Conservation (phyloP, 2,329 filamentous ascomycete species). For the Fusarium marasasianum region DNA sequence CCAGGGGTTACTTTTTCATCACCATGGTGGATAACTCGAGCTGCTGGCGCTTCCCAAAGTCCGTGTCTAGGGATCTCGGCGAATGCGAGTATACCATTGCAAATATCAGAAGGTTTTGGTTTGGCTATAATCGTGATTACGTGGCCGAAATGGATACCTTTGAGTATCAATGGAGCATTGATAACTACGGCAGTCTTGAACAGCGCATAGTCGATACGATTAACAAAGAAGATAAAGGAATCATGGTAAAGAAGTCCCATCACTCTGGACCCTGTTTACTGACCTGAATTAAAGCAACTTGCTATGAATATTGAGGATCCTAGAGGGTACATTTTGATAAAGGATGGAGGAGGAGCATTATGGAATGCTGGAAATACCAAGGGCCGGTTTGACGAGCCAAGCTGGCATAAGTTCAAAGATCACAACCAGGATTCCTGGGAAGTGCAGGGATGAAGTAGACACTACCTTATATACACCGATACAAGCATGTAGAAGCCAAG, state of each 20-base stretch:
- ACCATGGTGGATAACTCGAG: accelerated
- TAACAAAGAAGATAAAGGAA: accelerated
- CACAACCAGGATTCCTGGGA: background rate
- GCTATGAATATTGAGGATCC: background rate
- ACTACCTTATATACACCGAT: background rate
- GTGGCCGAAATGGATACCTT: accelerated
- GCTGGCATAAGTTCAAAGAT: background rate
- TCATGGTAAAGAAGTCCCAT: no score
- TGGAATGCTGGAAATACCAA: no score
- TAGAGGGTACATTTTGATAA: background rate
- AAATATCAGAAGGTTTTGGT: background rate
- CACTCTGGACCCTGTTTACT: background rate
- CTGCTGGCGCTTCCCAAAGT: accelerated
- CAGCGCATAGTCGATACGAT: accelerated
- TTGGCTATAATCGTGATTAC: background rate
- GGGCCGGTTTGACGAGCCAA: background rate
- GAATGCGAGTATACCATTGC: accelerated
- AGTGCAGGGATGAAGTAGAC: background rate
- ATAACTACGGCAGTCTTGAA: background rate
- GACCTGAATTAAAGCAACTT: background rate
- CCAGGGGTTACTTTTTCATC: accelerated
- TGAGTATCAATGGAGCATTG: background rate
- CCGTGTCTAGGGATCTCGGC: background rate
- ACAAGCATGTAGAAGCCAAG: background rate
- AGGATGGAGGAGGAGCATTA: background rate